Conservation (phyloP, 2,329 filamentous ascomycete genomes). For the Fusarium sublunatum region DNA sequence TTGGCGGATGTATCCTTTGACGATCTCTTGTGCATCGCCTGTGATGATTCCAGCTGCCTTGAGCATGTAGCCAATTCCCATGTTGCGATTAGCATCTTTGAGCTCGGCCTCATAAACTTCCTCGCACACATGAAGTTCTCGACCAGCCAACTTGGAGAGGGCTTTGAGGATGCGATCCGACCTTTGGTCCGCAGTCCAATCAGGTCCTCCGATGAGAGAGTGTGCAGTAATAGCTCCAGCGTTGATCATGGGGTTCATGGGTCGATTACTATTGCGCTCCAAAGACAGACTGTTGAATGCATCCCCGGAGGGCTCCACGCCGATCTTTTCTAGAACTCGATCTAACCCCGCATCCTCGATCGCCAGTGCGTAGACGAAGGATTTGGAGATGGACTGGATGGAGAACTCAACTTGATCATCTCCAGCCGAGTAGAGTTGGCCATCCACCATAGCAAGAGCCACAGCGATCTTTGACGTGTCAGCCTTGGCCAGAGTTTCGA, state of each 20-base stretch:
- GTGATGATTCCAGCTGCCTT: conserved; percentile 54
- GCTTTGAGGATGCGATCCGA: conserved; percentile 51
- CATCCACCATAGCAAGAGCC: conserved; percentile 55
- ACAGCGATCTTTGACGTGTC: conserved; percentile 55
- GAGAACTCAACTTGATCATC: conserved; percentile 55
- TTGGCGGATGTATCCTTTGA: conserved; percentile 55
- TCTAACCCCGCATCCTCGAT: conserved; percentile 53
- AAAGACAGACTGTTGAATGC: conserved; percentile 52
- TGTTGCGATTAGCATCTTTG: conserved; percentile 50
- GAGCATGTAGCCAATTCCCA: conserved; percentile 55
- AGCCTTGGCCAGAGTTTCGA: conserved; percentile 53
- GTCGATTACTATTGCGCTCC: conserved; percentile 47
- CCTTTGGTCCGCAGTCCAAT: conserved; percentile 51
- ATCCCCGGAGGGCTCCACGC: conserved; percentile 55
- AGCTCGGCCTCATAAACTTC: conserved; percentile 54
- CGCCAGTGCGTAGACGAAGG: conserved; percentile 55
- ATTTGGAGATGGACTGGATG: conserved; percentile 56
- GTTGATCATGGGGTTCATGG: conserved; percentile 54
- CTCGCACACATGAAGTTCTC: conserved; percentile 52
- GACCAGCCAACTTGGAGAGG: conserved; percentile 52
- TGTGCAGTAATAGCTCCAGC: conserved; percentile 51
- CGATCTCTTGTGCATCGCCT: conserved; percentile 50
- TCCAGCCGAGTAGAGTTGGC: conserved; percentile 53
- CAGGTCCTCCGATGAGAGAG: conserved; percentile 46
- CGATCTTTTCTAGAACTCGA: conserved; percentile 53